A percentile compares a stretch with the other conserved stretches of the same genome.
Conservation (phyloP, 768 basidiomycete species). For the Ramaria sp. region DNA sequence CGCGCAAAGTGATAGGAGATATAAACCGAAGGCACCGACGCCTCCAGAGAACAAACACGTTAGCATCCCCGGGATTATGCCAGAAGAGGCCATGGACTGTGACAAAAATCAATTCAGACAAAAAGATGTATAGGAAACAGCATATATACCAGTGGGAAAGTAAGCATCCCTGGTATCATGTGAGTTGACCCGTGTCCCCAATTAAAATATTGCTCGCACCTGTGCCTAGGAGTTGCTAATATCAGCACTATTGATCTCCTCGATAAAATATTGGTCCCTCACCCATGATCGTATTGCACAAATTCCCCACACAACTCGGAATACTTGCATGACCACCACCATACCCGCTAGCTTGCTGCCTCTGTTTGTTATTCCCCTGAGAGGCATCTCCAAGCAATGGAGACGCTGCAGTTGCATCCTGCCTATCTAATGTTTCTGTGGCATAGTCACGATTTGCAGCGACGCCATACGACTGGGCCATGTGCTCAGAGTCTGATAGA, state of each 20-base stretch:
- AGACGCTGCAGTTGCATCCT: slow-evolving; percentile 6
- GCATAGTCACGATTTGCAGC: slow-evolving; percentile 24
- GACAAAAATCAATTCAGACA: background rate
- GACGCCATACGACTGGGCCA: slow-evolving; percentile 64
- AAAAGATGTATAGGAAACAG: slow-evolving; percentile 2
- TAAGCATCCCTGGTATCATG: slow-evolving; percentile 60
- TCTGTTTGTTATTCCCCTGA: slow-evolving; percentile 15
- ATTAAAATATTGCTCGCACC: background rate
- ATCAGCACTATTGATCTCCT: too few relatives aligned
- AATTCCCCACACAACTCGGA: slow-evolving; percentile 61
- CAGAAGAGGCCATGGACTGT: slow-evolving; percentile 79
- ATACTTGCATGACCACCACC: slow-evolving; percentile 61
- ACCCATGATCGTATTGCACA: slow-evolving; percentile 86
- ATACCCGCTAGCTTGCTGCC: slow-evolving; percentile 11
- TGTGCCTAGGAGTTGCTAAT: too few relatives aligned
- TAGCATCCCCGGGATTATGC: slow-evolving; percentile 80
- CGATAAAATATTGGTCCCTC: too few relatives aligned
- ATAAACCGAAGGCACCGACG: slow-evolving; percentile 76
- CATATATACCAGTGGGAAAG: slow-evolving; percentile 65
- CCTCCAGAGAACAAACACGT: slow-evolving; percentile 76
- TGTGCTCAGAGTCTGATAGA: slow-evolving; percentile 25
- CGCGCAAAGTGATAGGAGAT: slow-evolving; percentile 79
- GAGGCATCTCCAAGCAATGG: slow-evolving; percentile 44
- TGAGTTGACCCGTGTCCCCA: background rate
- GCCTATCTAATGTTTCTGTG: slow-evolving; percentile 19